Conservation (phyloP, 2,329 filamentous ascomycete species). For the Blastomyces parvus region DNA sequence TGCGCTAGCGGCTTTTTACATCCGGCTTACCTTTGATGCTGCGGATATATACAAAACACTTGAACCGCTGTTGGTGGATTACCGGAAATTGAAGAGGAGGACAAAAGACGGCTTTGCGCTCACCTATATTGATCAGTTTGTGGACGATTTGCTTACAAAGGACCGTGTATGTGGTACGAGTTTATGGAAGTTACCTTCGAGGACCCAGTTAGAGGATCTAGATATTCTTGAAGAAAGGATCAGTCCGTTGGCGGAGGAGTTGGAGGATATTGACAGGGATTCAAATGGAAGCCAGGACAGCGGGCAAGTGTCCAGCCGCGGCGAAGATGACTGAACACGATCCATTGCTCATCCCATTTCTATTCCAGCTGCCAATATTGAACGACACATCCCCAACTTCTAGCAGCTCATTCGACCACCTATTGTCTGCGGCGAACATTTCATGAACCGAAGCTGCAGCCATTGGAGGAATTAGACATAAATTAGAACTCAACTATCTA, state of each 20-base stretch:
- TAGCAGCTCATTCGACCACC: background rate
- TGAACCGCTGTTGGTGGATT: constrained; percentile 74
- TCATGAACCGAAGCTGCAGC: background rate
- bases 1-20: constrained; percentile 83
- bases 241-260: constrained; percentile 65
- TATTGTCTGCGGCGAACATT: too few relatives aligned
- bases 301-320: constrained; percentile 19
- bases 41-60: constrained; percentile 70
- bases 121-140: constrained; percentile 81
- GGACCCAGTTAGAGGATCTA: constrained; percentile 76
- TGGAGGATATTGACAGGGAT: constrained; percentile 38
- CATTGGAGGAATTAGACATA: background rate
- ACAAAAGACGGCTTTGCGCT: constrained; percentile 64
- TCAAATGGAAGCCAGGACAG: constrained; percentile 18
- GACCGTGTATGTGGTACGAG: constrained; percentile 86
- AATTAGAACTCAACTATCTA: background rate
- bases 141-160: constrained; percentile 83
- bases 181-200: constrained; percentile 78
- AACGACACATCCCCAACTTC: background rate
- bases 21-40: constrained; percentile 74
- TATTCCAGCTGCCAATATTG: background rate
- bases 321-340: constrained; percentile 24
- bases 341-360: background rate
- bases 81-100: constrained; percentile 69
- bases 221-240: constrained; percentile 77